Evolutionary conservation across 2,329 filamentous ascomycete genomes (phyloP), one percentile per base, ranked within the genome.

Genomic region (Beauveria sp.): DNA sequence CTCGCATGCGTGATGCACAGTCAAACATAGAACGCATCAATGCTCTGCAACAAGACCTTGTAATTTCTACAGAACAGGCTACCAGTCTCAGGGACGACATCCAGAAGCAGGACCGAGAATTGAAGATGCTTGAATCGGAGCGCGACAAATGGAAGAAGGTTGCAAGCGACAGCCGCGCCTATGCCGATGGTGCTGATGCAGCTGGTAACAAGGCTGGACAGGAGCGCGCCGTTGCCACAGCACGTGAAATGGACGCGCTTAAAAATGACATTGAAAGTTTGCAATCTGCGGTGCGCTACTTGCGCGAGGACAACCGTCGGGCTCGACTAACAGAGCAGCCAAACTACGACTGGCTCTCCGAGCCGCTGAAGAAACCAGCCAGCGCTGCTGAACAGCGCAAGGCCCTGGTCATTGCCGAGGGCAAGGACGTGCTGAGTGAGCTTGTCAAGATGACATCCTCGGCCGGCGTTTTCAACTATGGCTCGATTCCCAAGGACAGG

Each of bases 1-100:
- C 90, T 8, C 83, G 91, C 62, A 93, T 95, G 87, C 86, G 87
- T 62, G 92, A 96, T 70, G 90, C 90, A 6, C 86, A 86, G 65
- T 86, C 89, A 71, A 93, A 93, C 74, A 85, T 89, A 16, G 84
- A 86, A 56, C 82, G 81, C 58, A 89, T 91, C 66, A 78, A 79
- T 22, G 84, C 86, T 59, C 79, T 91, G 14, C 88, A 91, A 72
- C 75, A 75, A 40, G 77, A 81, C 67, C 78, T 89, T 26, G 79
- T 81, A 54, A 75, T 79, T 20, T 78, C 82, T 28, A 79, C 81
- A 64, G 73, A 79, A 62, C 75, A 79, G 46, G 78, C 81, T 28
- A 71, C 74, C 8, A 78, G 79, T 57, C 79, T 89, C 62, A 80
- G 81, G 66, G 85, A 88, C 64, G 84, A 86, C 56, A 81, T 90